phyloP scores from a whole-genome alignment of 495 filamentous ascomycete species.

The Cercophora samala region DNA sequence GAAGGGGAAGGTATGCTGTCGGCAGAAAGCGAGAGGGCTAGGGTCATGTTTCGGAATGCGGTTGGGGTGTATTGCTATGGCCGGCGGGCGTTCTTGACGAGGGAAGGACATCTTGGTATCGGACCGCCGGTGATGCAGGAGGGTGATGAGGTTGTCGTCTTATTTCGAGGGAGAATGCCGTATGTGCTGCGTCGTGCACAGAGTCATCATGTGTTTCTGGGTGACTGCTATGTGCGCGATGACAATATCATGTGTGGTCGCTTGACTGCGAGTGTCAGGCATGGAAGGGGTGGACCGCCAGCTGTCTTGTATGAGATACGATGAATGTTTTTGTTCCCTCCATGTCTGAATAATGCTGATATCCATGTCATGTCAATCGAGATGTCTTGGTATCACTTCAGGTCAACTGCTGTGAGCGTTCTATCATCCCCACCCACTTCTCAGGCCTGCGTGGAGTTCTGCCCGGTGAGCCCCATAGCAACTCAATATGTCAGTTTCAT shows the following conservation, averaged over 20 bases:
- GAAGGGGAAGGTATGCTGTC: not conserved
- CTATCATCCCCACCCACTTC: no score
- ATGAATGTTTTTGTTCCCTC: not conserved
- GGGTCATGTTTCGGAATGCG: not conserved
- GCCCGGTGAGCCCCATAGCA: no score
- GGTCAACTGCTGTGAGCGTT: no score
- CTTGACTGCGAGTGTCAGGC: not conserved
- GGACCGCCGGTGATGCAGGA: not conserved
- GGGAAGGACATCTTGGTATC: not conserved
- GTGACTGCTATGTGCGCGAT: not conserved
- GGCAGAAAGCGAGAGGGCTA: not conserved
- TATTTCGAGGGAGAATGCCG: not conserved
- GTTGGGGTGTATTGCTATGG: not conserved
- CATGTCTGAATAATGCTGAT: no score
- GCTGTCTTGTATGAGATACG: not conserved
- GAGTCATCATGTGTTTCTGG: not conserved
- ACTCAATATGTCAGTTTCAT: no score
- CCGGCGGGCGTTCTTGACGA: not conserved
- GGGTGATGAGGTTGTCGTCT: not conserved
- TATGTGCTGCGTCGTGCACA: not conserved
- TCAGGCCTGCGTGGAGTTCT: no score
- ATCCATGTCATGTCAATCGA: no score
- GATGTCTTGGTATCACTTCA: no score
- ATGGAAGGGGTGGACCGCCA: not conserved
- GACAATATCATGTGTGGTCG: not conserved